Percentiles rank a stretch among this genome's conserved stretches.
Evolutionary conservation across 208 protist genomes (phyloP).

Genomic region (Trypanosoma theileri): DNA sequence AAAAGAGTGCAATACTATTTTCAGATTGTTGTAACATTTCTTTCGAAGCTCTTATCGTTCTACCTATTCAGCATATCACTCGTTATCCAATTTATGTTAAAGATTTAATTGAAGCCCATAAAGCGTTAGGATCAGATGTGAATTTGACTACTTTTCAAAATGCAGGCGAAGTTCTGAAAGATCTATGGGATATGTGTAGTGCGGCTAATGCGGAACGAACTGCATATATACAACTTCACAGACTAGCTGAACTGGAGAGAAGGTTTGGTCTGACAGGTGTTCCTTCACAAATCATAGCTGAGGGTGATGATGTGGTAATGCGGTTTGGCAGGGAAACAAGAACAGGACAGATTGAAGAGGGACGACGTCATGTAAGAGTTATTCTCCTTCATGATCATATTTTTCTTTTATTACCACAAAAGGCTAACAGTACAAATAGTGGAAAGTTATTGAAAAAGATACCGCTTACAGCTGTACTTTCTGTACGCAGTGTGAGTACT

Average conservation of each 20-base stretch:
- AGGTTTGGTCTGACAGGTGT: neutral
- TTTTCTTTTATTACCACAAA: neutral
- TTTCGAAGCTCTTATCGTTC: conserved; percentile 21
- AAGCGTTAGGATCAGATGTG: neutral
- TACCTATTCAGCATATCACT: conserved; percentile 25
- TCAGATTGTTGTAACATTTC: conserved; percentile 8
- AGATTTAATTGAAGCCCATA: conserved; percentile 11
- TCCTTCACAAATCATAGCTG: neutral
- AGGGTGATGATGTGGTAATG: conserved; percentile 15
- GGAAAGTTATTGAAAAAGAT: neutral
- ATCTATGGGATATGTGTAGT: neutral
- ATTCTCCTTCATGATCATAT: conserved; percentile 17
- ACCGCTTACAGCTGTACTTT: conserved; percentile 1
- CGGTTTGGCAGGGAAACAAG: neutral
- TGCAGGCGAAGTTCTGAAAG: neutral
- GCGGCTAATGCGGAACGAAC: conserved; percentile 1
- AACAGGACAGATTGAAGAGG: neutral
- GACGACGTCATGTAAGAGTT: neutral
- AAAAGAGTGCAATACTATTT: neutral
- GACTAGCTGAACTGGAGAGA: conserved; percentile 4
- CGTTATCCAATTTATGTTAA: conserved; percentile 15
- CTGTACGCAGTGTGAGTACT: conserved; percentile 1
- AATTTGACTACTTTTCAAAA: neutral
- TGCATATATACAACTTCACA: neutral
- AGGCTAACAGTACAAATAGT: neutral